These are phyloP conservation scores for Fusarium zealandicum DNA, from an alignment of 2,329 filamentous ascomycete genomes.

Conservation along the genomic window DNA sequence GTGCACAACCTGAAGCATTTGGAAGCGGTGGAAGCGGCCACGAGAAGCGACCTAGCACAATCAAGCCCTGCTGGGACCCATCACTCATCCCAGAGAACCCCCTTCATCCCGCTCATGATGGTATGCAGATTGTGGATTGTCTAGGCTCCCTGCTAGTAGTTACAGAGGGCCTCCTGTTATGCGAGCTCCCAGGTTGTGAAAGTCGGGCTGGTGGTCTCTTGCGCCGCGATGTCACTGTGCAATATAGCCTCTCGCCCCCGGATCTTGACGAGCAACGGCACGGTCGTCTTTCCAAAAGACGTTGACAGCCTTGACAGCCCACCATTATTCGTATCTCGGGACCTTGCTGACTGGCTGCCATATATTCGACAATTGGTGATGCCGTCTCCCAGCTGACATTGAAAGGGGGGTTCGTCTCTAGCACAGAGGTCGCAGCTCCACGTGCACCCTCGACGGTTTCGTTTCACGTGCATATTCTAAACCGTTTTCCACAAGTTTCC, in stretches of 20 bases:
- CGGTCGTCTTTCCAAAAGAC: too few species aligned
- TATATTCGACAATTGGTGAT: background rate
- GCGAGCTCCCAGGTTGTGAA: too few species aligned
- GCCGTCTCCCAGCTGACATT: background rate
- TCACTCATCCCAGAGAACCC: background rate
- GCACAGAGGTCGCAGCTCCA: conserved; percentile 9
- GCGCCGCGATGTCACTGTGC: too few species aligned
- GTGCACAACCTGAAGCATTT: conserved; percentile 25
- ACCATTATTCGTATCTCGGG: background rate
- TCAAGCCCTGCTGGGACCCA: background rate
- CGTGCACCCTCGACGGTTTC: conserved; percentile 20
- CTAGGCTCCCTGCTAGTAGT: background rate
- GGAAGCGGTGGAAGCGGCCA: conserved; percentile 2
- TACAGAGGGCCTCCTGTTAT: too few species aligned
- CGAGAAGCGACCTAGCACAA: conserved; percentile 1
- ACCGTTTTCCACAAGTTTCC: conserved; percentile 3
- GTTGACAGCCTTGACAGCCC: too few species aligned
- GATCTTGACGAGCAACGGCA: too few species aligned
- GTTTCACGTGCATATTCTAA: conserved; percentile 28
- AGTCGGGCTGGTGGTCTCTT: too few species aligned
- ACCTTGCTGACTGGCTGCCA: background rate
- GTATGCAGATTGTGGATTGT: conserved; percentile 24
- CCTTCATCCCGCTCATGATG: conserved; percentile 2
- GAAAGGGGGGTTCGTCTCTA: background rate
- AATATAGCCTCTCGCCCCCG: too few species aligned